Conservation (phyloP, 2,329 filamentous ascomycete species). For the Verticillium nubilum region DNA sequence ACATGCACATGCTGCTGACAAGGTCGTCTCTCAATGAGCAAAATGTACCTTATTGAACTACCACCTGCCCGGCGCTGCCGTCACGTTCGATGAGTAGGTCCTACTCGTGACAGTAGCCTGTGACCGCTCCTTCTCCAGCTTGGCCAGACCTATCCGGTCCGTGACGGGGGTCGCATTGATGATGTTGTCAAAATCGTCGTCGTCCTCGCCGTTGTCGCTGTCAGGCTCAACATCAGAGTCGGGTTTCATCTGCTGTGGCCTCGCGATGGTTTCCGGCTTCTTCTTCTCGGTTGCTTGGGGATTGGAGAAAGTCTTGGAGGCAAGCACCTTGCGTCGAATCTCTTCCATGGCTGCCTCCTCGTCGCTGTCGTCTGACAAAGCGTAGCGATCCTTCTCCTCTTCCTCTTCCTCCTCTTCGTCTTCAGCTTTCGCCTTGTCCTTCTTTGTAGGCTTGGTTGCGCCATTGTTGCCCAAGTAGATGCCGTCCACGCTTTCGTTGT, state of each 20-base stretch:
- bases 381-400: constrained; percentile 60
- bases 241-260: constrained; percentile 47
- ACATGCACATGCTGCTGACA: not conserved
- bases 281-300: constrained; percentile 42
- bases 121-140: constrained; percentile 50
- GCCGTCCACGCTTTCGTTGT: constrained; percentile 44
- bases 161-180: constrained; percentile 88
- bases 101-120: constrained; percentile 40
- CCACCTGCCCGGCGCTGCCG: constrained; percentile 44
- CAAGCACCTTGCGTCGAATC: constrained; percentile 81
- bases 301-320: constrained; percentile 81
- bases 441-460: constrained; percentile 30
- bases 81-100: constrained; percentile 44
- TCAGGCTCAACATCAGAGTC: constrained; percentile 67
- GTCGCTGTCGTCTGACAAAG: constrained; percentile 73
- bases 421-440: constrained; percentile 26
- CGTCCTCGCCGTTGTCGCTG: constrained; percentile 60
- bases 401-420: constrained; percentile 36
- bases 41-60: constrained; percentile 17
- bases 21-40: no score
- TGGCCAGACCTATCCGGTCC: constrained; percentile 66
- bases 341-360: constrained; percentile 87
- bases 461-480: constrained; percentile 45
- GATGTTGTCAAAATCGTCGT: constrained; percentile 86
- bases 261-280: constrained; percentile 57